Conservation (phyloP, 805 yeast genomes). For the Candida stauntonica region DNA sequence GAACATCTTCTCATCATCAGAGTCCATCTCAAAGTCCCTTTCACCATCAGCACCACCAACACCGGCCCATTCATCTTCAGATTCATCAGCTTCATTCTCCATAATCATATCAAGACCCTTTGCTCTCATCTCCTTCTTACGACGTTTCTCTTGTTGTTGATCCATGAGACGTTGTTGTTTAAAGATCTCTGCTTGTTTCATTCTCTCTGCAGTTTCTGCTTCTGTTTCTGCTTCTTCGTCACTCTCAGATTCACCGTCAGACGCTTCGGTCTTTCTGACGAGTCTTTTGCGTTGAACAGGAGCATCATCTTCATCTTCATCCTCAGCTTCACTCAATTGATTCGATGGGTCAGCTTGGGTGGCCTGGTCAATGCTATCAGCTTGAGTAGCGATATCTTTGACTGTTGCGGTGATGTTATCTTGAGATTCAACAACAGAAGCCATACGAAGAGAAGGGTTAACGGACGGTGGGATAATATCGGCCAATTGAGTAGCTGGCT, state of each 20-base stretch:
- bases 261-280: constrained; percentile 16
- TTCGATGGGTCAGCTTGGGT: constrained; percentile 4
- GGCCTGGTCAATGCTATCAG: neutral
- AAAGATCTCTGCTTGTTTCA: constrained; percentile 17
- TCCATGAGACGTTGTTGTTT: constrained; percentile 24
- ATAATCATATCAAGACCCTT: constrained; percentile 56
- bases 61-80: constrained; percentile 87
- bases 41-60: constrained; percentile 69
- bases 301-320: constrained; percentile 25
- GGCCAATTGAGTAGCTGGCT: constrained; percentile 11
- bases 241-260: constrained; percentile 20
- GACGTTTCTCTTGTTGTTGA: constrained; percentile 23
- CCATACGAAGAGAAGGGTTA: neutral
- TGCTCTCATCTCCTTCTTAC: constrained; percentile 50
- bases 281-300: constrained; percentile 25
- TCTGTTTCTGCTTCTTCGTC: constrained; percentile 22
- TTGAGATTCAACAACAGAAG: constrained; percentile 1
- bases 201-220: constrained; percentile 19
- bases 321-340: constrained; percentile 4
- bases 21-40: constrained; percentile 47
- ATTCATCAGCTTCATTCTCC: constrained; percentile 83
- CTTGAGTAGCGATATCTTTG: constrained; percentile 5
- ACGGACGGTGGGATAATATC: constrained; percentile 10
- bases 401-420: constrained; percentile 1
- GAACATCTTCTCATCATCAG: constrained; percentile 75